Base-by-base conservation (phyloP, 768 basidiomycete species). In the Coprinellus aureogranulatus region DNA sequence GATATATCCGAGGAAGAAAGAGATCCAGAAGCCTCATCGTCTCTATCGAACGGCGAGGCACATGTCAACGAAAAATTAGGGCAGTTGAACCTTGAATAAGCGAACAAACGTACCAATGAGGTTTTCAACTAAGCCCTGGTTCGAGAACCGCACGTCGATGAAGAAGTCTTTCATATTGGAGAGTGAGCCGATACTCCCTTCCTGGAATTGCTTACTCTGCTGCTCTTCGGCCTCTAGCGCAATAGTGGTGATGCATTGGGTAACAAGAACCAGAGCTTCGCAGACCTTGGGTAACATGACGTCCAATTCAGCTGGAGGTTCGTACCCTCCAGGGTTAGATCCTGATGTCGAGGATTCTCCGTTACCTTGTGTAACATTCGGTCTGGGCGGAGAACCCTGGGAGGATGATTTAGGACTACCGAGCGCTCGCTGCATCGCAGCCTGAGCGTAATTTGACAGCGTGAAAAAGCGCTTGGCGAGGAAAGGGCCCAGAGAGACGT, bases 1-100 rank as follows among this genome's bases (percentile, higher is more conserved):
- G 89, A 61, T 90, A 87, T 59, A 94, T 87, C 14, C 92, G 84
- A 8, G 94, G 94, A 25, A 94, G 78, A 66, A 96, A 90, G n/a
- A 72, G 58, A 66, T 95, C 89, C 18, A 95, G 75, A n/a, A 87
- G 72, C 14, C 82, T 81, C 16, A 96, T 80, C 4, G 90, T 76
- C 60, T 86, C 94, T 95, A 64, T 18, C 51, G 53, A 30, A 54
- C 31, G 40, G 37, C 30, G 27, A 56, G 61, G 37, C 54, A 57
- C 49, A 59, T 37, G 54, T 45, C 28, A 47, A 27, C 20, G 25
- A 34, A 54, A 46, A 51, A 49, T 57, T 25, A 61, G 59, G 53
- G 16, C 58, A 49, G 34, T 58, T 30, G 39, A 58, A 51, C 46
- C 31, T 26, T 27, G 40, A 27, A 31, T 26, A 47, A 40, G 42